These are phyloP conservation scores for Aspergillus ostianus DNA, from an alignment of 495 filamentous ascomycete genomes.

Conservation along the genomic window DNA sequence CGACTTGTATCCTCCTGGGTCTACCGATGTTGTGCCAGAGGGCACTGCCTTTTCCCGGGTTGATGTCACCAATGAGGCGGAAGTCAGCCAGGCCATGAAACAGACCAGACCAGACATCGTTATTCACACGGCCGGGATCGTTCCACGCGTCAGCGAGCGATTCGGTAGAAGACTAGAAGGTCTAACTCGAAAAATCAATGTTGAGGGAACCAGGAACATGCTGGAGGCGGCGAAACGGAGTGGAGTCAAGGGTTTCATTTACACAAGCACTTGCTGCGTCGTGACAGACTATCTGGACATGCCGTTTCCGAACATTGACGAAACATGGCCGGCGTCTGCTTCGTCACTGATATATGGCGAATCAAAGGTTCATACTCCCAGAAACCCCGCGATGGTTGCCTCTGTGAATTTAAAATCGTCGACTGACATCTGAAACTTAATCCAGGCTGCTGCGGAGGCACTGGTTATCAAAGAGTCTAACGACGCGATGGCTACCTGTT, in stretches of 20 bases:
- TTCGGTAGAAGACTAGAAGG: conserved; percentile 38
- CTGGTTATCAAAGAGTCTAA: conserved; percentile 52
- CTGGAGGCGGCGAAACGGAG: conserved; percentile 47
- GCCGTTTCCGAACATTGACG: conserved; percentile 54
- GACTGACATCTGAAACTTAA: conserved; percentile 17
- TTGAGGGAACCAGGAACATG: conserved; percentile 58
- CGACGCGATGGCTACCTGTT: conserved; percentile 47
- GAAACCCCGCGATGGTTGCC: conserved; percentile 4
- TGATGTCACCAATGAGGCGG: conserved; percentile 34
- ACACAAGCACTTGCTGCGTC: conserved; percentile 56
- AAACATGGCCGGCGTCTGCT: conserved; percentile 47
- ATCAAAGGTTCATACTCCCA: conserved; percentile 48
- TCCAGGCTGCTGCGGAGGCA: conserved; percentile 54
- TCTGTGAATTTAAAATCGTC: conserved; percentile 3
- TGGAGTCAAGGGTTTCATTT: conserved; percentile 55
- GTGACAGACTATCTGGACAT: conserved; percentile 53
- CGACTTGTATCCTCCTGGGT: conserved; percentile 36
- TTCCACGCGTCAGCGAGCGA: conserved; percentile 41
- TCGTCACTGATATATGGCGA: conserved; percentile 57
- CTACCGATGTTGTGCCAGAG: conserved; percentile 30
- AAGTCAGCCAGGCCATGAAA: conserved; percentile 31
- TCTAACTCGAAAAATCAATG: conserved; percentile 49
- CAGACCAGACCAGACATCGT: conserved; percentile 39
- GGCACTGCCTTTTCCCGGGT: conserved; percentile 32
- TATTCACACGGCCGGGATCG: conserved; percentile 47